Conservation (phyloP, 495 filamentous ascomycete genomes). For the Recurvomyces mirabilis region DNA sequence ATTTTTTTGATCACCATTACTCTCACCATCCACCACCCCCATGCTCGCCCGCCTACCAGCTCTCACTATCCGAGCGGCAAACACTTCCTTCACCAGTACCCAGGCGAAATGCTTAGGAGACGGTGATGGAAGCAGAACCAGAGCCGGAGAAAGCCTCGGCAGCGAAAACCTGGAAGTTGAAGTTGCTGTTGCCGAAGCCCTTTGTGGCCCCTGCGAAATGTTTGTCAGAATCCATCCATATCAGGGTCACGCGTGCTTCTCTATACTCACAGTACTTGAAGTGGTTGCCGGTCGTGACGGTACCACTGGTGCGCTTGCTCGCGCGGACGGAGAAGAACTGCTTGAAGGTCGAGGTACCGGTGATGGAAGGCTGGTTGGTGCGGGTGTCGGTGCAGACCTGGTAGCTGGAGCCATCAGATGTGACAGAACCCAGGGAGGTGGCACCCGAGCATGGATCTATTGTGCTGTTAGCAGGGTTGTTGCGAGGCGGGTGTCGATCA, state of each 20-base stretch:
- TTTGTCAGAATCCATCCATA: constrained; percentile 2
- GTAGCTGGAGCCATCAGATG: constrained; percentile 13
- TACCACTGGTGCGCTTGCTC: constrained; percentile 9
- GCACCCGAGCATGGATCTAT: constrained; percentile 44
- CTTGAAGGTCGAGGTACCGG: constrained; percentile 14
- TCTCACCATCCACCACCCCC: no score
- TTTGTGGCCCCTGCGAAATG: constrained; percentile 7
- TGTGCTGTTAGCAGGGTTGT: constrained; percentile 7
- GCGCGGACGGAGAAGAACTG: constrained; percentile 13
- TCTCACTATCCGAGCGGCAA: no score
- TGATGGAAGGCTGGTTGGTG: constrained; percentile 15
- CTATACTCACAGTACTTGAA: background rate
- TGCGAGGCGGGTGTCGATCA: no score
- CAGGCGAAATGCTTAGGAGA: no score
- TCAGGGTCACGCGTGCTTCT: background rate
- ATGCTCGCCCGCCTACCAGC: no score
- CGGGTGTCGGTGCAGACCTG: constrained; percentile 10
- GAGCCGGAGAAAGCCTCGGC: constrained; percentile 10
- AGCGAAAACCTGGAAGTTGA: constrained; percentile 15
- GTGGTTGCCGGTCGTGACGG: constrained; percentile 1
- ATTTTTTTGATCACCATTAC: no score
- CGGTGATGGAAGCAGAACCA: constrained; percentile 9
- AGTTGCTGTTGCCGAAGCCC: constrained; percentile 8
- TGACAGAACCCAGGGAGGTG: constrained; percentile 32
- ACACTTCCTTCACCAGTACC: no score